phyloP scores from a whole-genome alignment of 1,284 basidiomycete genomes.

The Ustilago lituana region DNA sequence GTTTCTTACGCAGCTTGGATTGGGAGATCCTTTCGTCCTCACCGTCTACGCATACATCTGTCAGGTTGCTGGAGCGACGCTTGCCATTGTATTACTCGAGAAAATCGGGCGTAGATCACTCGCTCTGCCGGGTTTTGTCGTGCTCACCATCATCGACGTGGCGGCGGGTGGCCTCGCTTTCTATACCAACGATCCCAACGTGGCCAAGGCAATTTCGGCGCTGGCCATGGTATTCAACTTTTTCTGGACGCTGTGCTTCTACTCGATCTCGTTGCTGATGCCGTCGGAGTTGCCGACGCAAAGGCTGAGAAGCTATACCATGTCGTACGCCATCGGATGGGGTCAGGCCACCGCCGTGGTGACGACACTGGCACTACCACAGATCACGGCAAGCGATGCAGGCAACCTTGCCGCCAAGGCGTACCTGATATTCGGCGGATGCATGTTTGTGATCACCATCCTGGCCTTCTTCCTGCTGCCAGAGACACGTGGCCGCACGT shows the following conservation, averaged over 20 bases:
- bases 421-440: constrained; percentile 59
- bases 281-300: constrained; percentile 57
- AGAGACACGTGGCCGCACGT: constrained; percentile 54
- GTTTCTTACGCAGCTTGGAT: constrained; percentile 50
- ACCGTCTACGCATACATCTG: constrained; percentile 48
- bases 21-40: constrained; percentile 52
- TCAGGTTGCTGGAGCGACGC: constrained; percentile 44
- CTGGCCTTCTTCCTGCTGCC: constrained; percentile 50
- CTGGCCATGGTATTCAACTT: constrained; percentile 60
- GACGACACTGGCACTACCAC: constrained; percentile 53
- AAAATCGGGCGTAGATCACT: constrained; percentile 50
- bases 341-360: constrained; percentile 57
- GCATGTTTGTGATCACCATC: constrained; percentile 49
- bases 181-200: constrained; percentile 5
- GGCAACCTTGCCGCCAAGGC: constrained; percentile 53
- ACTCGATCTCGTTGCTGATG: constrained; percentile 57
- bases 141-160: constrained; percentile 50
- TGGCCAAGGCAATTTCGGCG: constrained; percentile 47
- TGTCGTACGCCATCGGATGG: constrained; percentile 58
- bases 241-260: constrained; percentile 57
- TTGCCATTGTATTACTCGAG: constrained; percentile 54
- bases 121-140: constrained; percentile 48
- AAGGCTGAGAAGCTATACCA: constrained; percentile 53
- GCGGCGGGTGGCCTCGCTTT: constrained; percentile 48
- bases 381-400: constrained; percentile 53